These are phyloP conservation scores for Hypseocharis bilobata DNA, from an alignment of 441 rosid genomes.

Conservation along the genomic window DNA sequence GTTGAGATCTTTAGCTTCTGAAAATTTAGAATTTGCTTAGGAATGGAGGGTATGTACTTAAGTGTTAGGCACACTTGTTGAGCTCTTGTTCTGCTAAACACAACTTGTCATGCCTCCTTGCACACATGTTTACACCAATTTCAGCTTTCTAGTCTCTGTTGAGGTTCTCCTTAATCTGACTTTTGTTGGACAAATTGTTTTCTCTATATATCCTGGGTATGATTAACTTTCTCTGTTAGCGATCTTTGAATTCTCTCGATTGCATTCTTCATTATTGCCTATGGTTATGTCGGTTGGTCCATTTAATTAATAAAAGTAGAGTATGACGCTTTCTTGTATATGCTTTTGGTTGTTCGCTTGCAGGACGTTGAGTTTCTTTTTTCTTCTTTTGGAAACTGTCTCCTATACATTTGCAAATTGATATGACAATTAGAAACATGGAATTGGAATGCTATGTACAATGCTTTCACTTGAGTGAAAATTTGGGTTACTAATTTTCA, in stretches of 20 bases:
- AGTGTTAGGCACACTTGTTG: neutral
- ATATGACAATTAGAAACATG: neutral
- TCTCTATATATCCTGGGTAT: neutral
- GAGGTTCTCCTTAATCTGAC: neutral
- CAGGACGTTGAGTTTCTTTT: neutral
- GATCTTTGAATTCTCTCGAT: neutral
- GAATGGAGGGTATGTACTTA: neutral
- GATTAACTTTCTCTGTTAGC: neutral
- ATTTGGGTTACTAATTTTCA: neutral
- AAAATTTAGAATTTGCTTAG: neutral
- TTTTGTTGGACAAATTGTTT: neutral
- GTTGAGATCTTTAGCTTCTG: neutral
- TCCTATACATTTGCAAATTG: too few relatives aligned
- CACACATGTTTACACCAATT: neutral
- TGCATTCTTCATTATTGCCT: neutral
- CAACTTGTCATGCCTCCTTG: neutral
- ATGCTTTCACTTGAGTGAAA: too few relatives aligned
- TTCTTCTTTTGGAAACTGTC: neutral
- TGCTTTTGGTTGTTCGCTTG: too few relatives aligned
- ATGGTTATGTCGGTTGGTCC: too few relatives aligned
- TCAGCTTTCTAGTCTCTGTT: neutral
- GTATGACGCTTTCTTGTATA: too few relatives aligned
- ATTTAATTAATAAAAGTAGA: too few relatives aligned
- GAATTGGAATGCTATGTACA: too few relatives aligned
- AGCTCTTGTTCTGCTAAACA: neutral